These are phyloP conservation scores for Amauroascus niger DNA, from an alignment of 2,329 filamentous ascomycete species.

Conservation along the genomic window DNA sequence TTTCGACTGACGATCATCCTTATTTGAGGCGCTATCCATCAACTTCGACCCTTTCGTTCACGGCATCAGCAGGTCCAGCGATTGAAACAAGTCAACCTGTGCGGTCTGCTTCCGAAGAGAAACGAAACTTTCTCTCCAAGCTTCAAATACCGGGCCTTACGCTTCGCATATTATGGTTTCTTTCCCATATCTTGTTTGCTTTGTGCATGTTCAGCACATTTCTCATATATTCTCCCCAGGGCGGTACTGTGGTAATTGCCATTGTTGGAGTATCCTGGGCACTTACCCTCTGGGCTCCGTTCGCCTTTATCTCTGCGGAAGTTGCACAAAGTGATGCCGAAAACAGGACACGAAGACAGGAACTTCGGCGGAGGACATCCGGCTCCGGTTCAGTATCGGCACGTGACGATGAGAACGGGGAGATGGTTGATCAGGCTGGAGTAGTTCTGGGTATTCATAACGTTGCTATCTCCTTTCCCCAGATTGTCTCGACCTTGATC, in stretches of 20 bases:
- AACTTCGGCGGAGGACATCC: conserved; percentile 14
- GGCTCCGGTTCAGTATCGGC: background rate
- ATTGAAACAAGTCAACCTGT: conserved; percentile 18
- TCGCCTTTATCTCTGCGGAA: conserved; percentile 87
- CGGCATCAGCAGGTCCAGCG: conserved; percentile 26
- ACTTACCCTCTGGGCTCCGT: conserved; percentile 86
- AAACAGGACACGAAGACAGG: conserved; percentile 41
- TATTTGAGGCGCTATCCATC: conserved; percentile 25
- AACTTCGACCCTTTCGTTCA: conserved; percentile 27
- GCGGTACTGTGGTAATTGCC: conserved; percentile 67
- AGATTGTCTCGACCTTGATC: conserved; percentile 78
- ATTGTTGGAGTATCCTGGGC: conserved; percentile 87
- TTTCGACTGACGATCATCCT: conserved; percentile 9
- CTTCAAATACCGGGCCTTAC: conserved; percentile 75
- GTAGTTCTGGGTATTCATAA: conserved; percentile 94
- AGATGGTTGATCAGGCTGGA: conserved; percentile 65
- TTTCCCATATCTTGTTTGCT: conserved; percentile 76
- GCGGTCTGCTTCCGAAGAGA: conserved; percentile 15
- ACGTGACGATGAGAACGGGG: conserved; percentile 37
- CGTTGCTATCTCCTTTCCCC: conserved; percentile 82
- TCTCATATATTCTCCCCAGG: conserved; percentile 59
- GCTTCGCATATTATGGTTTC: conserved; percentile 76
- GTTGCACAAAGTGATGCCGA: conserved; percentile 72
- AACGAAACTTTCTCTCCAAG: conserved; percentile 43
- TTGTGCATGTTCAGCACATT: conserved; percentile 74